Evolutionary conservation across 306 rosid genomes (phyloP).

Genomic region (Senna tora): DNA sequence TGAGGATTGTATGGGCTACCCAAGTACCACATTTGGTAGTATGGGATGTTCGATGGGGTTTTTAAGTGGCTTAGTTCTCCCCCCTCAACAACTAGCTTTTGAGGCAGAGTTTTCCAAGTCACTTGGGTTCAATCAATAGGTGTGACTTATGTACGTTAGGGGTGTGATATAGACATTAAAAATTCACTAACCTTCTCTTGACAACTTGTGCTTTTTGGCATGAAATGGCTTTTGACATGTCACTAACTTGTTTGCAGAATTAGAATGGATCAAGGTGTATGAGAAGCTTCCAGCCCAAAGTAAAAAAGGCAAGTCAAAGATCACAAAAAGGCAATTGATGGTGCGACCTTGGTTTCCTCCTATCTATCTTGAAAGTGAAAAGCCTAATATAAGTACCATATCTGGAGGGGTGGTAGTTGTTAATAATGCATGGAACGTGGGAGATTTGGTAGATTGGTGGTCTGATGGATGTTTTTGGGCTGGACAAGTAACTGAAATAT

Average conservation of each 20-base stretch:
- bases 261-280: conserved; percentile 50
- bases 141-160: no score
- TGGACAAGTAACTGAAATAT: conserved; percentile 53
- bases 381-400: conserved; percentile 48
- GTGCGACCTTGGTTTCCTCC: conserved; percentile 78
- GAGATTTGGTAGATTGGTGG: conserved; percentile 88
- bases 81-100: no score
- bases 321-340: conserved; percentile 49
- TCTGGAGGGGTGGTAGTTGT: conserved; percentile 52
- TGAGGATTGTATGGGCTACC: no score
- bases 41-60: no score
- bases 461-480: conserved; percentile 81
- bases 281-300: conserved; percentile 45
- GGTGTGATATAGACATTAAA: neutral
- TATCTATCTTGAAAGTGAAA: conserved; percentile 51
- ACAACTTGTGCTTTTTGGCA: neutral
- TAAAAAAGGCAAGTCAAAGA: conserved; percentile 27
- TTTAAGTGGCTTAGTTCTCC: no score
- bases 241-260: conserved; percentile 54
- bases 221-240: neutral
- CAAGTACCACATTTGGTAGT: no score
- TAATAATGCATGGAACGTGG: conserved; percentile 64
- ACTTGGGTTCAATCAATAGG: no score
- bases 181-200: neutral
- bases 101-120: no score